Evolutionary conservation across 495 filamentous ascomycete genomes (phyloP), one percentile per base, ranked within the genome.

Genomic region (Viridothelium virens): DNA sequence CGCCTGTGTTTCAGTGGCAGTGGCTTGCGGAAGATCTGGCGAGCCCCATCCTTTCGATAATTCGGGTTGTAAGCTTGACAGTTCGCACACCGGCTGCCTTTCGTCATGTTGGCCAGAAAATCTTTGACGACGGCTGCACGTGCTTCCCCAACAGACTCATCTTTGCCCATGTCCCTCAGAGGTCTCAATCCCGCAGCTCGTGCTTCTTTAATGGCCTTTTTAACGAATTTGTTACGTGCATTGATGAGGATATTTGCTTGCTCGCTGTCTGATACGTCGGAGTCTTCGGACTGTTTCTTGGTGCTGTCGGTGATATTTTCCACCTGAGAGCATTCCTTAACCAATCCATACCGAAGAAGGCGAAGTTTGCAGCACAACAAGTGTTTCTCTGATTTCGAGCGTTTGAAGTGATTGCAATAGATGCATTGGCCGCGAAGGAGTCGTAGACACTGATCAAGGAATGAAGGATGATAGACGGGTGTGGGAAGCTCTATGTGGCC

Each of bases 401-500:
- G 80, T 71, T 87, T 90, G 68, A 97, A 82, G 53, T 84, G 85
- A 70, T 90, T 87, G 78, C 95, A 99, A 77, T 93, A 96, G 63
- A 87, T 81, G 76, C 95, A 99, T 79, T 91, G 89, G 48, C 88
- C 87, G 63, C 90, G 86, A 41, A 99, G 81, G 18, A 99, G 79
- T 37, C 90, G 86, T 63, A 92, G 83, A 63, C 90, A 80, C 75
- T 96, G 93, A 74, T 95, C 91, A 81, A 99, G 88, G 76, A 96
- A 96, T 0, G 90, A 87, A 34, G 91, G 89, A 78, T 97, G 93
- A 74, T 97, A 99, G 62, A 96, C 87, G 53, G 88, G 89, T 11
- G 92, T 86, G 2, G 95, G 92, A 36, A 99, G 85, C 69, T 96
- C 91, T 74, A 99, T 95, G 74, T 97, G 94, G 62, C 95, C 95